Evolutionary conservation across 1,284 basidiomycete genomes (phyloP), one percentile per base, ranked within the genome.

Genomic region (Phlebopus sp.): DNA sequence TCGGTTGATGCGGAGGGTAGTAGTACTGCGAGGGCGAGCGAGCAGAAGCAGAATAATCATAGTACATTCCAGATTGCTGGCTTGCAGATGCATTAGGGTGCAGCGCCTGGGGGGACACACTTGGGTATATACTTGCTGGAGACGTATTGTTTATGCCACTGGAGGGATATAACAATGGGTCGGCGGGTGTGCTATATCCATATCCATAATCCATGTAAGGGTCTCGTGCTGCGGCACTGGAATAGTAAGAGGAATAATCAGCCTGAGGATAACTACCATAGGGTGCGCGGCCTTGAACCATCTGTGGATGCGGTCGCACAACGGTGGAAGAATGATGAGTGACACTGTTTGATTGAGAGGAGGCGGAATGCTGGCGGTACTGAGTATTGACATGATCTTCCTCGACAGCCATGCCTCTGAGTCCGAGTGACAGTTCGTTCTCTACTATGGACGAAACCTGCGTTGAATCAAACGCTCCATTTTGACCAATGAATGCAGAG

Each of bases 331-430:
- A 53, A 42, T 52, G 51, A 39, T 64, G 55, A 41, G 55, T 48
- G 31, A 59, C 23, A 29, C 50, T 53, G 50, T 60, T 66, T 25
- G 50, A 38, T 39, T 67, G 59, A 40, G 46, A 54, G 44, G 55
- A 48, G 36, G 53, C 37, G 36, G 55, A 42, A 41, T 56, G 59
- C 43, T 64, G 64, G 44, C 61, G 59, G 43, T 67, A 69, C 49
- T 69, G 69, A 39, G 42, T 53, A 19, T 54, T 59, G 51, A 55
- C 48, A 48, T 72, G 73, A 47, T 85, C 82, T 37, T 87, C 85
- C 56, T 84, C 85, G 36, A 84, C 78, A 14, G 71, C 75, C 79
- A 88, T 84, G 8, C 82, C 81, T 50, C 83, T 77, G 44, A 87
- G 68, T 1, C 77, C 74, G 34, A 76, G 61, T 17, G 81, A 70